Evolutionary conservation across 2,329 filamentous ascomycete genomes (phyloP).

Genomic region (Penicillium hesseltinei): DNA sequence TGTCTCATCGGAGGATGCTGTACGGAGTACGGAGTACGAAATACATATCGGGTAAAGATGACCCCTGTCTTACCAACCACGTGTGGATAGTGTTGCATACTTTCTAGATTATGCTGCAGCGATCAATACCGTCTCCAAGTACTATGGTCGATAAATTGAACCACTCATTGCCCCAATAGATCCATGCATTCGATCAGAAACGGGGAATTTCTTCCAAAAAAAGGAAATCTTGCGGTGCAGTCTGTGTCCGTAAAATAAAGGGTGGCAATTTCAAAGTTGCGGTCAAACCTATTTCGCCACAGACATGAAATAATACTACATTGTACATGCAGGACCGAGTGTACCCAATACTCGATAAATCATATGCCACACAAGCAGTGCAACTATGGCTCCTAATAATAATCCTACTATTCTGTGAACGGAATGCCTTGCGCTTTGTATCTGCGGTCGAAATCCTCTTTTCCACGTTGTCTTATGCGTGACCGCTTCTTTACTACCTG

Average conservation of each 20-base stretch:
- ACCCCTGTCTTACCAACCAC: conserved; percentile 1
- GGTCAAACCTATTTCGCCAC: conserved; percentile 27
- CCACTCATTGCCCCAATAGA: neutral
- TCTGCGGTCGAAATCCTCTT: neutral
- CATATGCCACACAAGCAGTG: conserved; percentile 1
- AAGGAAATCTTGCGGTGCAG: neutral
- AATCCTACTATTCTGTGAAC: neutral
- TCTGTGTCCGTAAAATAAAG: conserved; percentile 5
- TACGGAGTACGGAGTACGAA: neutral
- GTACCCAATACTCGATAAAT: neutral
- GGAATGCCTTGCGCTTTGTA: neutral
- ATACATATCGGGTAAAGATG: neutral
- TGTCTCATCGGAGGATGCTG: neutral
- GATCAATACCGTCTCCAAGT: neutral
- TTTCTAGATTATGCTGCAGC: neutral
- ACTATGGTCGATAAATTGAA: neutral
- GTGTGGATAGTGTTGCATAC: neutral
- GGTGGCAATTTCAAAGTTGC: conserved; percentile 27
- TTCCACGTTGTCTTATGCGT: neutral
- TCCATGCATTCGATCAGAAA: neutral
- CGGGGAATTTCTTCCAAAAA: neutral
- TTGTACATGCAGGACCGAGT: neutral
- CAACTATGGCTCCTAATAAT: neutral
- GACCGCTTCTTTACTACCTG: conserved; percentile 2
- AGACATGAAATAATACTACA: neutral